phyloP scores from a whole-genome alignment of 2,329 filamentous ascomycete genomes.

The Talaromyces islandicus region DNA sequence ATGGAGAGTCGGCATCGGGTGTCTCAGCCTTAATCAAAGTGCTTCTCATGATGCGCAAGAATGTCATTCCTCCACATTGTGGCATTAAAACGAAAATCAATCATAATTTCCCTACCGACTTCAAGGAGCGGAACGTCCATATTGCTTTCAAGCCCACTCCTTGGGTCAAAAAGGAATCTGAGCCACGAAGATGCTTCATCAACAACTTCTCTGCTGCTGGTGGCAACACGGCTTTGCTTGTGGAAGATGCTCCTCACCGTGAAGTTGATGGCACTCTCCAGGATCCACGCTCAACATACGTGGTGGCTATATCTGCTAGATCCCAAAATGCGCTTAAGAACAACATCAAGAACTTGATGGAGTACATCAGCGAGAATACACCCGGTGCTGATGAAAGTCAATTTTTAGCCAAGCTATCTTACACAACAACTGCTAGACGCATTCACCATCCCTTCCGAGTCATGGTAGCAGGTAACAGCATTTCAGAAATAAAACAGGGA shows the following conservation, averaged over 20 bases:
- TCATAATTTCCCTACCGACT: slow-evolving; percentile 27
- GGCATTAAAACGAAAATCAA: slow-evolving; percentile 54
- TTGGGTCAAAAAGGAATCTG: slow-evolving; percentile 22
- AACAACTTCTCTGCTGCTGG: slow-evolving; percentile 69
- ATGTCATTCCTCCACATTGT: slow-evolving; percentile 58
- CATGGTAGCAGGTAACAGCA: slow-evolving; percentile 22
- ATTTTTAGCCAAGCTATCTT: slow-evolving; percentile 55
- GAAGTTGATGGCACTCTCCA: slow-evolving; percentile 15
- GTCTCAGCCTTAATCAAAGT: slow-evolving; percentile 52
- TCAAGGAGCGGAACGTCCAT: slow-evolving; percentile 26
- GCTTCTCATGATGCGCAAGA: slow-evolving; percentile 59
- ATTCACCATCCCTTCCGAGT: slow-evolving; percentile 37
- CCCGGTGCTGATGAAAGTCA: slow-evolving; percentile 22
- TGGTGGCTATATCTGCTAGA: slow-evolving; percentile 57
- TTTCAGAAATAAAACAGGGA: slow-evolving; percentile 23
- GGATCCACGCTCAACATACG: slow-evolving; percentile 53
- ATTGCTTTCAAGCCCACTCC: slow-evolving; percentile 41
- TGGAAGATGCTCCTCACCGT: slow-evolving; percentile 54
- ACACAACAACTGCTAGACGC: slow-evolving; percentile 59
- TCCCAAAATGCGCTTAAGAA: slow-evolving; percentile 38
- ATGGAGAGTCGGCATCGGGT: slow-evolving; percentile 39
- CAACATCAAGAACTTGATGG: slow-evolving; percentile 50
- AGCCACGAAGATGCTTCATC: slow-evolving; percentile 38
- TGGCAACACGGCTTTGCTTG: slow-evolving; percentile 62
- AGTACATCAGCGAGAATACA: slow-evolving; percentile 44